Evolutionary conservation across 306 rosid species (phyloP).

Genomic region (Fragaria ananassa): DNA sequence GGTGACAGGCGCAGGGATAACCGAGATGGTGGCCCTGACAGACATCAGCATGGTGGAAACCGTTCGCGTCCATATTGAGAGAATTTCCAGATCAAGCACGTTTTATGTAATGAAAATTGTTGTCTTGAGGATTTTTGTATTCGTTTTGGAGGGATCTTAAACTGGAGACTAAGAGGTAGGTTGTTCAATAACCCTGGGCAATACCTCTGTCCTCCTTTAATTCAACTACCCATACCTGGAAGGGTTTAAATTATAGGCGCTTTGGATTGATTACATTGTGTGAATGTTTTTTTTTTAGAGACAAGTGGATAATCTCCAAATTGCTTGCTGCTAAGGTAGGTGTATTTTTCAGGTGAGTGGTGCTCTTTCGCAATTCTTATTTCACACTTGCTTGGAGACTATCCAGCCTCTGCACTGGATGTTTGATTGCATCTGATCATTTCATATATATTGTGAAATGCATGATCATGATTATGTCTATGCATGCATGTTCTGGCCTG

Average conservation of each 20-base stretch:
- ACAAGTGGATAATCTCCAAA: conserved; percentile 93
- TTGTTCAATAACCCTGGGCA: conserved; percentile 74
- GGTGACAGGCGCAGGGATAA: conserved; percentile 89
- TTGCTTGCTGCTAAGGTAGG: conserved; percentile 98
- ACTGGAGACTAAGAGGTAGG: conserved; percentile 97
- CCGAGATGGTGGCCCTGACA: conserved; percentile 87
- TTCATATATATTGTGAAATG: conserved; percentile 16
- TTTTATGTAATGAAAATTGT: conserved; percentile 84
- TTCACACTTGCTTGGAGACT: conserved; percentile 42
- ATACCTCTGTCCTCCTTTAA: conserved; percentile 70
- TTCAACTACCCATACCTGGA: conserved; percentile 51
- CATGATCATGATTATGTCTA: conserved; percentile 13
- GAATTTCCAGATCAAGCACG: conserved; percentile 39
- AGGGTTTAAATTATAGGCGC: conserved; percentile 50
- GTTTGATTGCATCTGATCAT: conserved; percentile 43
- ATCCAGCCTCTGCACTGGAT: conserved; percentile 34
- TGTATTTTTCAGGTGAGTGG: conserved; percentile 99
- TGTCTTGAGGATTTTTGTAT: conserved; percentile 71
- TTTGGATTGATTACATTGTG: conserved; percentile 76
- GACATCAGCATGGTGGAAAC: conserved; percentile 87
- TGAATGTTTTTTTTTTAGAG: conserved; percentile 88
- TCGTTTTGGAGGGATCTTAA: conserved; percentile 75
- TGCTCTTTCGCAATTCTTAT: conserved; percentile 46
- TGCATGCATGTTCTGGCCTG: conserved; percentile 9
- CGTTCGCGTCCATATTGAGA: conserved; percentile 89